Conservation (phyloP, 148 eudicot species). For the Arbutus unedo region DNA sequence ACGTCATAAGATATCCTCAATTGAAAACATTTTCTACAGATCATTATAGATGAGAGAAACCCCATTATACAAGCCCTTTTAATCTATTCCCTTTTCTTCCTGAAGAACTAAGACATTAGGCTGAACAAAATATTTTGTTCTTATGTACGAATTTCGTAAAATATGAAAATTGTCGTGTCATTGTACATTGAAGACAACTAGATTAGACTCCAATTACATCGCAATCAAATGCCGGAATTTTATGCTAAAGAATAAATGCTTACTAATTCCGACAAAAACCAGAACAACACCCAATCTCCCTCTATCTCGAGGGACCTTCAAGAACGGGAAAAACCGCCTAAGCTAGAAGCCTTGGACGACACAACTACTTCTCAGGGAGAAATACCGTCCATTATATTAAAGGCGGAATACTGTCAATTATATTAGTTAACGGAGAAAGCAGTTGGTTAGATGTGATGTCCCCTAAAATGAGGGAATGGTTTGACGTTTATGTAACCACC, state of each 20-base stretch:
- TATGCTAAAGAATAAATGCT: neutral
- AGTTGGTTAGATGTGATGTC: too few relatives aligned
- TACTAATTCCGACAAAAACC: neutral
- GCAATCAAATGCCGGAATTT: neutral
- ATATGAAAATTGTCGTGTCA: neutral
- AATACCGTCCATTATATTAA: too few relatives aligned
- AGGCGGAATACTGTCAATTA: neutral
- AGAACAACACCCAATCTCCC: neutral
- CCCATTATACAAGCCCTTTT: neutral
- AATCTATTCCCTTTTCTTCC: neutral
- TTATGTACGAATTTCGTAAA: neutral
- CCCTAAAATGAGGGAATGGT: too few relatives aligned
- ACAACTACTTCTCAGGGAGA: neutral
- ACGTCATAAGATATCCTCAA: neutral
- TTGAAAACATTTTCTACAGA: neutral
- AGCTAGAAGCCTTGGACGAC: neutral
- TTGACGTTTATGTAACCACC: too few relatives aligned
- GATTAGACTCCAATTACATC: neutral
- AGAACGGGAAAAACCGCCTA: neutral
- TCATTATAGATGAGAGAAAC: neutral
- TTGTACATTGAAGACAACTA: neutral
- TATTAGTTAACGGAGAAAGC: neutral
- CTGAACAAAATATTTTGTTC: neutral
- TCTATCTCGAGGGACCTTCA: neutral
- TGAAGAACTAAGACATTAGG: neutral